phyloP scores from a whole-genome alignment of 2,329 filamentous ascomycete species.

The Penicillium thymicola region DNA sequence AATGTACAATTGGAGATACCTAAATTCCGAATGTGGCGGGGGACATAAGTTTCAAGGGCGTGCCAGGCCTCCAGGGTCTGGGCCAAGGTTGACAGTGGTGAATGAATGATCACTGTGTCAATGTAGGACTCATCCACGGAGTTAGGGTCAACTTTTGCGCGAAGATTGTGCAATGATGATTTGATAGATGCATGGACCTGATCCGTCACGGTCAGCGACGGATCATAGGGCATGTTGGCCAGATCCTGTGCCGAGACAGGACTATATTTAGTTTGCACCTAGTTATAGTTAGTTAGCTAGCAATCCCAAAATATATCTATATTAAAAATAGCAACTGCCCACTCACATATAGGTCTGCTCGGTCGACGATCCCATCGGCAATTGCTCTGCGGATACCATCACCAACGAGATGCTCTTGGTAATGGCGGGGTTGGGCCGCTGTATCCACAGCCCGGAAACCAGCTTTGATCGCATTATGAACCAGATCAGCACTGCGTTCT shows the following conservation, averaged over 20 bases:
- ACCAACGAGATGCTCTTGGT: slow-evolving; percentile 69
- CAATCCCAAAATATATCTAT: neutral
- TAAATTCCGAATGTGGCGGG: slow-evolving; percentile 60
- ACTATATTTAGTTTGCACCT: slow-evolving; percentile 84
- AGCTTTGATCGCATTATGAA: slow-evolving; percentile 63
- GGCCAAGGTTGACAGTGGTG: slow-evolving; percentile 49
- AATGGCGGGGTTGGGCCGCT: slow-evolving; percentile 74
- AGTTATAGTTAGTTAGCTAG: slow-evolving; percentile 2
- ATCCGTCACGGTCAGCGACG: slow-evolving; percentile 54
- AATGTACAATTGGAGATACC: slow-evolving; percentile 75
- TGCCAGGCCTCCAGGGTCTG: slow-evolving; percentile 64
- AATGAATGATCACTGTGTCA: slow-evolving; percentile 59
- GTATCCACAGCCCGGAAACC: slow-evolving; percentile 76
- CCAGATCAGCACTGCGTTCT: slow-evolving; percentile 62
- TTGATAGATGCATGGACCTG: slow-evolving; percentile 66
- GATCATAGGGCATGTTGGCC: slow-evolving; percentile 61
- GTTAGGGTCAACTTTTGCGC: slow-evolving; percentile 22
- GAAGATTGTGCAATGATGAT: slow-evolving; percentile 64
- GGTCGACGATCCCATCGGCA: slow-evolving; percentile 54
- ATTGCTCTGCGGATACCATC: slow-evolving; percentile 63
- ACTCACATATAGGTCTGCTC: slow-evolving; percentile 62
- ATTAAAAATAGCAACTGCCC: neutral
- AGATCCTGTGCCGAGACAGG: slow-evolving; percentile 61
- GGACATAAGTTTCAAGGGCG: slow-evolving; percentile 64
- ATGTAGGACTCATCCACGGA: slow-evolving; percentile 49